Base-by-base conservation (phyloP, 176 grass and related monocot species). In the Luzula sylvatica region DNA sequence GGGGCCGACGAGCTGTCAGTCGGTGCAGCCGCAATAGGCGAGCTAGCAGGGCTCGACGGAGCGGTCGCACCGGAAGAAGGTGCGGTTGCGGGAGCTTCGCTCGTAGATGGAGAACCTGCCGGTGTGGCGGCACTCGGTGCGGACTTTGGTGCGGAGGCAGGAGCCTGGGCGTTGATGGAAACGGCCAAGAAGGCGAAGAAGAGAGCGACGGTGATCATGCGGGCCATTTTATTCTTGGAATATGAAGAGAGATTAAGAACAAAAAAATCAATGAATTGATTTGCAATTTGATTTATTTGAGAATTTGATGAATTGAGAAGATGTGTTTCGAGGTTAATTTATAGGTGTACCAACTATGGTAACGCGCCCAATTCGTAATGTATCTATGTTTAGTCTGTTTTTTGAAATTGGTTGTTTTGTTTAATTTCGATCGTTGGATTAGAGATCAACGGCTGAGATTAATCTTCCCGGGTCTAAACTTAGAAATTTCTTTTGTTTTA, bases 141-240 rank as follows among this genome's bases (percentile, higher is more conserved):
- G 4, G 52, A 1, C 70, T 78, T 76, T 13, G 35, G 54, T 3
- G 73, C 60, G 6, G 83, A 39, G 0, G 65, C 65, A 11, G 78
- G 83, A n/a, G 74, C 15, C 4, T 72, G 61, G 12, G 68, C 61
- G 42, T 87, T 67, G 8, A 63, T 23, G 17, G 74, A 55, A 32
- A 58, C 28, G 8, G 44, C n/a, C 25, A 23, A 71, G 26, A 42
- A 56, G 38, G 16, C 3, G n/a, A 82, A 48, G 20, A 87, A 24
- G 47, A 71, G 9, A 47, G 41, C n/a, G 8, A 20, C 8, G 43
- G 29, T 22, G 46, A 78, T 16, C 29, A 32, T 15, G 38, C 15
- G 74, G 16, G 38, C 42, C 78, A 87, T 87, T 24, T 38, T 46
- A 11, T 53, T 50, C 30, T 28, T 28, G 29, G 42, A 45, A 30